Evolutionary conservation across 805 yeast genomes (phyloP).

Genomic region (Zygosaccharomyces siamensis): DNA sequence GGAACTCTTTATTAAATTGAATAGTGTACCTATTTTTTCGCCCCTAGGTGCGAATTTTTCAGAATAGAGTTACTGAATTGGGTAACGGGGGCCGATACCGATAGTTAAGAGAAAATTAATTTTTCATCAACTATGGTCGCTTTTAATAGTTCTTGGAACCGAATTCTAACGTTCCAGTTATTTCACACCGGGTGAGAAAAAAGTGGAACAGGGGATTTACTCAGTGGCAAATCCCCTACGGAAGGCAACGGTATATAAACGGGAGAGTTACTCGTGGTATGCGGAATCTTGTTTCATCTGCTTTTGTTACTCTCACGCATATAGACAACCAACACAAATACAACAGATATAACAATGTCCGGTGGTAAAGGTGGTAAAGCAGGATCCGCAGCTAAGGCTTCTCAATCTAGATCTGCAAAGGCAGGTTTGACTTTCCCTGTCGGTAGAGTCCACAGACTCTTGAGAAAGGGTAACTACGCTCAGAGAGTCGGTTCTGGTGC

Average conservation of each 20-base stretch:
- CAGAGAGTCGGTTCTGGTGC: constrained; percentile 99
- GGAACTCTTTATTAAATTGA: background rate
- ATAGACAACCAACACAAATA: constrained; percentile 8
- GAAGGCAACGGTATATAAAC: constrained; percentile 5
- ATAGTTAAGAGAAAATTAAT: constrained; percentile 20
- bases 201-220: constrained; percentile 6
- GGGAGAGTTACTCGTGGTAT: background rate
- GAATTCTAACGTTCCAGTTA: constrained; percentile 25
- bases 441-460: constrained; percentile 96
- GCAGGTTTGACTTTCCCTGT: constrained; percentile 99
- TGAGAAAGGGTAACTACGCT: constrained; percentile 97
- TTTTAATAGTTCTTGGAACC: constrained; percentile 21
- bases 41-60: constrained; percentile 9
- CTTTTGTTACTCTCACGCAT: background rate
- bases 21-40: constrained; percentile 8
- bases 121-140: constrained; percentile 17
- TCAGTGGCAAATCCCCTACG: constrained; percentile 2
- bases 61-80: constrained; percentile 22
- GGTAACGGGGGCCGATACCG: constrained; percentile 23
- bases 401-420: constrained; percentile 97
- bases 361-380: constrained; percentile 81
- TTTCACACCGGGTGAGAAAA: constrained; percentile 29
- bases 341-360: constrained; percentile 49
- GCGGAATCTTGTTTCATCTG: background rate
- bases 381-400: constrained; percentile 88